Percentiles rank a stretch among this genome's conserved stretches.
Evolutionary conservation across 2,329 filamentous ascomycete genomes (phyloP).

Genomic region (Lachnellula suecica): DNA sequence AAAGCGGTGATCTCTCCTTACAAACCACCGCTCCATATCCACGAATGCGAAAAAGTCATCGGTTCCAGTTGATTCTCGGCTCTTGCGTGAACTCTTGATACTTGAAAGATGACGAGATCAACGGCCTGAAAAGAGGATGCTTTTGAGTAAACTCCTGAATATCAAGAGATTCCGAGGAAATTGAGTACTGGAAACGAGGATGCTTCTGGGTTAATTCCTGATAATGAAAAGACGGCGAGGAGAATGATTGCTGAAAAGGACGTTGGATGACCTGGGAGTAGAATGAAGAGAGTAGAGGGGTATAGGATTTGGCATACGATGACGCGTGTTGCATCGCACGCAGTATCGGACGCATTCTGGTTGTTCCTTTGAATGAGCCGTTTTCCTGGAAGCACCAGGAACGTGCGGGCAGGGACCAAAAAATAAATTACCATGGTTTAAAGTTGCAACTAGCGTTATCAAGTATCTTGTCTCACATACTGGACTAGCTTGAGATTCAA

Average conservation of each 20-base stretch:
- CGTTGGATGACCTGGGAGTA: no score
- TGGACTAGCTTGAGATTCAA: no score
- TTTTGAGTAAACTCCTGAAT: background rate
- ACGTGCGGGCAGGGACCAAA: background rate
- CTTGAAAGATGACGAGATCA: background rate
- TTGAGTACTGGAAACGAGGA: no score
- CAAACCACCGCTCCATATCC: background rate
- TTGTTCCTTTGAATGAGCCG: no score
- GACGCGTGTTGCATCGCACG: background rate
- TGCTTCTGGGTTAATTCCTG: no score
- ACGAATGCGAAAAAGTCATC: background rate
- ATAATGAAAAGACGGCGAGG: no score
- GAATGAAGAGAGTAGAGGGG: background rate
- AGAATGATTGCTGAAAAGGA: no score
- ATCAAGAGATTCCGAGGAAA: no score
- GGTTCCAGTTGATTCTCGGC: background rate
- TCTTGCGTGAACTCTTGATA: background rate
- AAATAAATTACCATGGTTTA: background rate
- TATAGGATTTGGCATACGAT: background rate
- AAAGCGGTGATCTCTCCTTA: constrained; percentile 23
- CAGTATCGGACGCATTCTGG: background rate
- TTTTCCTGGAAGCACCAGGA: no score
- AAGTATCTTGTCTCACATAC: no score
- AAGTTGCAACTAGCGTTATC: no score
- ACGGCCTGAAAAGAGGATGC: background rate